Evolutionary conservation across 108 stramenopile species (phyloP), one percentile per base, ranked within the genome.

Genomic region (Cylindrotheca closterium): DNA sequence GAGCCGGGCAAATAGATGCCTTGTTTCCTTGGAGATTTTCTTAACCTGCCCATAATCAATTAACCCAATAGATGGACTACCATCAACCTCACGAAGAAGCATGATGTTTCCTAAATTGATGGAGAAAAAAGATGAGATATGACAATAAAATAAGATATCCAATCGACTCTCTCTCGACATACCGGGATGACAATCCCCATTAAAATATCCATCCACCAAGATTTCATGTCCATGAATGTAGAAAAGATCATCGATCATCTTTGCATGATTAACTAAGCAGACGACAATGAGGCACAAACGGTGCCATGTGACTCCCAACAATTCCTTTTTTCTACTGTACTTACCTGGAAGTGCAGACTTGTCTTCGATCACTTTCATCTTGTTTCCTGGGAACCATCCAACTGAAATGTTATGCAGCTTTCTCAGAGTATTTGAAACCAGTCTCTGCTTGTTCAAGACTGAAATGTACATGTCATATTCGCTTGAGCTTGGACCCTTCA

Each of bases 11-110:
- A 94, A 83, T 17, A 84, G 58, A 60, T 85, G 69, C 1, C 89
- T 64, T 51, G 84, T 76, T 47, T 77, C 83, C 50, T 84, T 86
- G 8, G 81, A 71, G 32, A 94, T 22, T 10, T 31, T 57, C 65
- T 89, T 89, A 25, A 91, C 89, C 70, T 91, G 89, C 22, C 93
- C 93, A 60, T 87, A 94, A 58, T 94, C 93, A 51, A 94, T 91
- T 5, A 91, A 68, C n/a, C 93, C 93, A 3, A 94, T 54, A 18
- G 70, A 67, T 0, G 89, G 89, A 12, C 53, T 70, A 0, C 87
- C 92, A 18, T 88, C 75, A 34, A 84, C 65, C 22, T 71, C 80
- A 37, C 83, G 73, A 31, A 88, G 60, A n/a, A 89, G 51, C 17
- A 92, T 63, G 54, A 92, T 79, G 48, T 80, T 87, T n/a, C 70